Evolutionary conservation across 805 yeast species (phyloP), one percentile per base, ranked within the genome.

Genomic region (Alloascoidea africana): DNA sequence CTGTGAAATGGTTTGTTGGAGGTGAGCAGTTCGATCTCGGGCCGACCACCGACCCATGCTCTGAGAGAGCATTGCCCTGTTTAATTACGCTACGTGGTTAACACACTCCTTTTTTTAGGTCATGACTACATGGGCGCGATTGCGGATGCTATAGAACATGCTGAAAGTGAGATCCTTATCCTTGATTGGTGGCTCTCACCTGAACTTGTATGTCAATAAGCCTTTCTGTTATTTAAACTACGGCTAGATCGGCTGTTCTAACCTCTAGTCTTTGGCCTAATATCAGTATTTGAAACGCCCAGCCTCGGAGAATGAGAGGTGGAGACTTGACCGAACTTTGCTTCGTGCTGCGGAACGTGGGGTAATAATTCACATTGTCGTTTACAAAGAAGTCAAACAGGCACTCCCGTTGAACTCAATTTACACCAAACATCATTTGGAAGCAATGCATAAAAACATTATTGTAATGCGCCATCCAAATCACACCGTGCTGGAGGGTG

Each of bases 401-500:
- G 41, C 41, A 14, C 30, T 38, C 4, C 19, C 27, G n/a, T 37
- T 38, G 5, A 16, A 15, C 11, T 38, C 41, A 18, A 36, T 17
- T 6, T 37, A 38, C 17, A 37, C 41, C 6, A 38, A 38, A 15
- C 41, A 38, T n/a, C 19, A 17, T 8, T 14, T 38, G 14, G 41
- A 38, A 19, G 18, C 16, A 16, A 19, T 38, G 4, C 41, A 38
- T 37, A 23, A 15, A 11, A 38, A 38, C n/a, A 38, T 38, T 13
- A 34, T 17, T 16, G 41, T 38, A 4, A 38, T 38, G 41, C 38
- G 41, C n/a, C 41, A 38, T 38, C 41, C 41, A 17, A 39, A 38
- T 27, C 41, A 38, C 27, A 38, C 41, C 6, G 34, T 34, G 4
- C 13, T 36, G 14, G 41, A 38, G 16, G 41, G 41, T 14, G 40